phyloP scores from a whole-genome alignment of 2,329 filamentous ascomycete species.

The Cadophora gregata region DNA sequence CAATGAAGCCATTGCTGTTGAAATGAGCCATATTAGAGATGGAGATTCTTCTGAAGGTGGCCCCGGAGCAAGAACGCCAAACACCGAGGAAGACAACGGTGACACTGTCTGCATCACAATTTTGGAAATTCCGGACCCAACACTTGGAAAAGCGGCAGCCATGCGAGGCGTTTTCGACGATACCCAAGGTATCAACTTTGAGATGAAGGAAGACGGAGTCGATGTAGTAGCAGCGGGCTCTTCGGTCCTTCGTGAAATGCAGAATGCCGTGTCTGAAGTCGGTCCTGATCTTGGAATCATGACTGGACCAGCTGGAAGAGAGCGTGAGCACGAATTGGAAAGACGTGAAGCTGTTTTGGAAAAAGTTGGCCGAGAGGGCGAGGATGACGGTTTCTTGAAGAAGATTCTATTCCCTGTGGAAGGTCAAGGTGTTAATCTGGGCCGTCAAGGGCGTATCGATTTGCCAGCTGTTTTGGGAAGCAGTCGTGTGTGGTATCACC shows the following conservation, averaged over 20 bases:
- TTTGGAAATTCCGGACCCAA: constrained; percentile 81
- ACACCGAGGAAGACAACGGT: constrained; percentile 71
- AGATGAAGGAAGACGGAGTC: constrained; percentile 96
- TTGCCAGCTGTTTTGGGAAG: constrained; percentile 75
- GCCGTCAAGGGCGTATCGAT: constrained; percentile 79
- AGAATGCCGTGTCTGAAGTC: constrained; percentile 76
- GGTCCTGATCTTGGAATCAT: constrained; percentile 81
- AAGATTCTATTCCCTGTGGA: constrained; percentile 80
- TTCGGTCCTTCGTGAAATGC: constrained; percentile 87
- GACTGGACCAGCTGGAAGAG: constrained; percentile 68
- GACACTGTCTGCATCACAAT: constrained; percentile 91
- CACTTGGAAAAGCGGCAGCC: constrained; percentile 84
- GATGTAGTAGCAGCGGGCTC: constrained; percentile 75
- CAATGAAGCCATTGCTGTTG: constrained; percentile 80
- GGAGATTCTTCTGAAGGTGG: constrained; percentile 72
- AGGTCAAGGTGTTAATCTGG: constrained; percentile 80
- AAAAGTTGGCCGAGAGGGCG: constrained; percentile 81
- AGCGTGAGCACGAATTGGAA: constrained; percentile 80
- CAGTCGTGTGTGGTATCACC: constrained; percentile 94
- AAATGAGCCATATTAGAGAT: constrained; percentile 71
- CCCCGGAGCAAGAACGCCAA: constrained; percentile 65
- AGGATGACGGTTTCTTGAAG: constrained; percentile 82
- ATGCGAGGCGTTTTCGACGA: constrained; percentile 95
- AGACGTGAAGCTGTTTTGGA: constrained; percentile 84
- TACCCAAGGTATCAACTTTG: constrained; percentile 86